Evolutionary conservation across 1,284 basidiomycete genomes (phyloP).

Genomic region (Neolentinus lepideus): DNA sequence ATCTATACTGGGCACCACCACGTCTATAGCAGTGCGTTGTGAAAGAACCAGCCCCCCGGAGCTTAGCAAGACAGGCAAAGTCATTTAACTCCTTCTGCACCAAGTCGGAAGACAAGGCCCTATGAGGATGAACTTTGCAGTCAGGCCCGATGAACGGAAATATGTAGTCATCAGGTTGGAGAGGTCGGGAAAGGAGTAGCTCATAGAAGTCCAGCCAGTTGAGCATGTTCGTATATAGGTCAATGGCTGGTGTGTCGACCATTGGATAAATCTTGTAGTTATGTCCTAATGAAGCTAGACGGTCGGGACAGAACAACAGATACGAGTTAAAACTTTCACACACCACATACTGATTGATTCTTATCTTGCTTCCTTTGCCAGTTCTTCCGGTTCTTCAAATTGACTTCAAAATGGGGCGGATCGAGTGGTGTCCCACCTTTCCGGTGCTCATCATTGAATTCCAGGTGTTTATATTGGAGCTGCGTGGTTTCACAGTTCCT

Average conservation of each 20-base stretch:
- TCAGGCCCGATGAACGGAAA: conserved; percentile 25
- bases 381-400: not conserved
- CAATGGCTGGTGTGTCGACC: conserved; percentile 17
- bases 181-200: conserved; percentile 9
- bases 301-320: not conserved
- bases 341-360: not conserved
- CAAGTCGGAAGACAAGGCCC: conserved; percentile 18
- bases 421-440: not conserved
- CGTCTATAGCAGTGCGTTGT: conserved; percentile 24
- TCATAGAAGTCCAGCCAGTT: conserved; percentile 21
- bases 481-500: not conserved
- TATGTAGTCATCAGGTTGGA: conserved; percentile 21
- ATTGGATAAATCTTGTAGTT: conserved; percentile 22
- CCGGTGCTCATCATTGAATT: not conserved
- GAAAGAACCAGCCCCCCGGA: conserved; percentile 6
- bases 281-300: conserved; percentile 9
- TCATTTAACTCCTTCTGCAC: conserved; percentile 19
- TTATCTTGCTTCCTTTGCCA: not conserved
- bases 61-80: conserved; percentile 15
- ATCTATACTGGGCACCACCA: conserved; percentile 22
- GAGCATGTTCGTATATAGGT: conserved; percentile 19
- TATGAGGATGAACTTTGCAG: conserved; percentile 15
- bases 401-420: not conserved
- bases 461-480: not conserved
- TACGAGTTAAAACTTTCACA: not conserved